Base-by-base conservation (phyloP, 441 rosid genomes). In the Populus hybrid region DNA sequence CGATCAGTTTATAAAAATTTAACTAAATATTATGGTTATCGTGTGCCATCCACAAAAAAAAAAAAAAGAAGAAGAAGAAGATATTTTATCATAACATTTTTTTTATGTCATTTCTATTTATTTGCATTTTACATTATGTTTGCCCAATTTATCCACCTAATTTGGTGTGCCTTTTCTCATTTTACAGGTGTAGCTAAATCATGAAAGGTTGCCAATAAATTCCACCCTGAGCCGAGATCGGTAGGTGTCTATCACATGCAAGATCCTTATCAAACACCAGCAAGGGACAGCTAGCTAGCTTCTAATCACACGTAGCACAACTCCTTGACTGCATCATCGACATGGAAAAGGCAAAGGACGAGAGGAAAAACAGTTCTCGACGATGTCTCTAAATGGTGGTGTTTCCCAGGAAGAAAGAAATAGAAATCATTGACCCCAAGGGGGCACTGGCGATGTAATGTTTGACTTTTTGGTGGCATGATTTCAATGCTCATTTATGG, bases 381-480 rank as follows among this genome's bases (percentile, higher is more conserved):
- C 75, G 78, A 63, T 77, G 80, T 84, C 76, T 35, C 19, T 30
- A 67, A 68, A 69, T 64, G 78, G 78, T 65, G 81, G 72, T 75
- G 71, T 75, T 84, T 81, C 78, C 84, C 16, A 79, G 81, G 71
- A 64, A 38, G 46, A 14, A 69, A 40, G 38, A 65, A 78, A 36
- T 21, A 32, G 64, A 57, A 9, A 9, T 59, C 71, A 69, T 40
- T 71, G 76, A 79, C 69, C 42, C 18, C 32, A 38, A 64, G 11
- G 7, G 35, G 72, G 4, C 57, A 40, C 9, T 7, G 36, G 9
- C 36, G 9, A 36, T 57, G 23, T 8, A 19, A 23, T 9, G 23
- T 79, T 81, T 81, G 84, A 81, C 86, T n/a, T 81, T 77, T 42
- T 26, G 59, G 50, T 12, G 28, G 16, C 57, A n/a, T 26, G 35